Conservation (phyloP, 768 basidiomycete genomes). For the Leccinellum luteum region DNA sequence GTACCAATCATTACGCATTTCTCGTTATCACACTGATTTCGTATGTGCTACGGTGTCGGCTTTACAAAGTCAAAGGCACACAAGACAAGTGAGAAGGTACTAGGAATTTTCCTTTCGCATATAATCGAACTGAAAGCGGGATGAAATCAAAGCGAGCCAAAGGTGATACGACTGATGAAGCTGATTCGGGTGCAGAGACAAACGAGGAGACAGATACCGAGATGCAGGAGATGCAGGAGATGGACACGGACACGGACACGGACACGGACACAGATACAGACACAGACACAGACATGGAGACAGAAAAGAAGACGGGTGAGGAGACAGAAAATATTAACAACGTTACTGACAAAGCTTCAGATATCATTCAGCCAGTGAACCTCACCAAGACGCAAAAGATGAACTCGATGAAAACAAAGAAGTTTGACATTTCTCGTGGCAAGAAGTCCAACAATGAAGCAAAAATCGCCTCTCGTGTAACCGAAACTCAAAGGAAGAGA, state of each 20-base stretch:
- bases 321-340: not conserved
- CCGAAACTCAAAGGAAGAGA: not conserved
- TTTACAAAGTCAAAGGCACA: not conserved
- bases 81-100: not conserved
- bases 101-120: not conserved
- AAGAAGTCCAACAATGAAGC: not conserved
- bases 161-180: not conserved
- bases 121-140: not conserved
- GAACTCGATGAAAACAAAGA: not conserved
- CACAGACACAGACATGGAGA: not conserved
- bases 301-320: not conserved
- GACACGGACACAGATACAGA: no score
- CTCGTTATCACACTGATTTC: not conserved
- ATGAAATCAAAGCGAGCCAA: not conserved
- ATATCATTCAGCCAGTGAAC: not conserved
- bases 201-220: not conserved
- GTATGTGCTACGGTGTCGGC: not conserved
- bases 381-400: not conserved
- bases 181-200: not conserved
- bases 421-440: not conserved
- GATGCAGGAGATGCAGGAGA: no score
- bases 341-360: not conserved
- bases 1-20: no score
- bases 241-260: no score
- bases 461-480: not conserved